Evolutionary conservation across 2,329 filamentous ascomycete species (phyloP), one percentile per base, ranked within the genome.

Genomic region (Colletotrichum agaves): DNA sequence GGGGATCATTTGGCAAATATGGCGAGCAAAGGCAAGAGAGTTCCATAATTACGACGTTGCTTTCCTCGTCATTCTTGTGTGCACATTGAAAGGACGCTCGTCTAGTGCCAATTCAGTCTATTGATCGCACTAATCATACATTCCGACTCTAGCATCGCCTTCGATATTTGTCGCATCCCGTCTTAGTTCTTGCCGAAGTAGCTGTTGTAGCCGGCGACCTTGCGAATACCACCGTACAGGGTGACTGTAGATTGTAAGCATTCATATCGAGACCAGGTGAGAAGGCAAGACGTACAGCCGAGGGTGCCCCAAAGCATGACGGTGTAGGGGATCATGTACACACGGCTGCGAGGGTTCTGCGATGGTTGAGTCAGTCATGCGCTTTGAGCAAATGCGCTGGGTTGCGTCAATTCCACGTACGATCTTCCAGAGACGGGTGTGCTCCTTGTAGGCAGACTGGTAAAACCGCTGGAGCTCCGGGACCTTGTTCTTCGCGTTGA

Each of bases 401-500:
- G 17, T 19, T 27, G 37, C n/a, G 19, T 4, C n/a, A 35, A 15
- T 3, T 49, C 44, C 46, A 85, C 90, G 79, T 86, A 94, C 92
- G 82, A 94, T 93, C 81, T 87, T 84, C 92, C 92, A 94, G 78
- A 93, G 81, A 75, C 92, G 89, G 73, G 89, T 83, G 79, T 90
- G 87, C 71, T 83, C 81, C 75, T 87, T 88, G 80, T 91, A 91
- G 74, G 92, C 90, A 72, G 86, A 83, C 84, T 94, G 92, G 85
- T 93, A 93, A 74, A 88, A 81, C 76, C 87, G 85, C 86, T 95
- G 92, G 83, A 91, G 86, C 78, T 91, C 75, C 64, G 91, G 91
- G 75, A 94, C 92, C 76, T 86, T 87, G 88, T 95, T 95, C 79
- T 87, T 86, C 80, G 90, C 89, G 87, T 92, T 84, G 83, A 93